A percentile compares a stretch with the other conserved stretches of the same genome.
phyloP scores from a whole-genome alignment of 2,329 filamentous ascomycete genomes.

The Colletotrichum orchidophilum region DNA sequence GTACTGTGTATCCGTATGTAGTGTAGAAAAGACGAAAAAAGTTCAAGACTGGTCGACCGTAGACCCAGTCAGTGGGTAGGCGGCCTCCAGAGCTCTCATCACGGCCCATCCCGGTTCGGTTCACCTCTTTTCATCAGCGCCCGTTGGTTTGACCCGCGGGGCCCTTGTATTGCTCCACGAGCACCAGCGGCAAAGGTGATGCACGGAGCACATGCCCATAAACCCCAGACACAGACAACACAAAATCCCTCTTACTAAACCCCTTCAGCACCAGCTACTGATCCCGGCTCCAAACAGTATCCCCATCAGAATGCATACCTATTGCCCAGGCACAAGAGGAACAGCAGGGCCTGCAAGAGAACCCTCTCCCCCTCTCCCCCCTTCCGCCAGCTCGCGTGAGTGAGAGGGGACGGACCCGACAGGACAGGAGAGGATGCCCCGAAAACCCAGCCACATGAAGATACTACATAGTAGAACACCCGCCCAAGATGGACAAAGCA shows the following conservation, averaged over 20 bases:
- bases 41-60: not conserved
- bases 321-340: not conserved
- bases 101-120: not conserved
- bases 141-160: not conserved
- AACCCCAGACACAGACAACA: not conserved
- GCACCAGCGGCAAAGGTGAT: not conserved
- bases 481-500: not conserved
- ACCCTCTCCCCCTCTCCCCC: not conserved
- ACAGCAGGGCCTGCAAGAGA: not conserved
- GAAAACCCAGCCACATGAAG: not conserved
- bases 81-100: not conserved
- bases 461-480: not conserved
- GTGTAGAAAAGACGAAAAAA: not conserved
- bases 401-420: conserved; percentile 7
- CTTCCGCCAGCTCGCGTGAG: conserved; percentile 8
- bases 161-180: not conserved
- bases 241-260: not conserved
- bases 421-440: not conserved
- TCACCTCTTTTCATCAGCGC: not conserved
- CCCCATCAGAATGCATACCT: not conserved
- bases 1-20: no score
- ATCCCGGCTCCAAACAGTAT: not conserved
- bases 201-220: not conserved
- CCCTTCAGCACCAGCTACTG: not conserved
- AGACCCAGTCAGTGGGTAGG: not conserved